Evolutionary conservation across 768 basidiomycete genomes (phyloP), one percentile per base, ranked within the genome.

Genomic region (Russula dissimulans): DNA sequence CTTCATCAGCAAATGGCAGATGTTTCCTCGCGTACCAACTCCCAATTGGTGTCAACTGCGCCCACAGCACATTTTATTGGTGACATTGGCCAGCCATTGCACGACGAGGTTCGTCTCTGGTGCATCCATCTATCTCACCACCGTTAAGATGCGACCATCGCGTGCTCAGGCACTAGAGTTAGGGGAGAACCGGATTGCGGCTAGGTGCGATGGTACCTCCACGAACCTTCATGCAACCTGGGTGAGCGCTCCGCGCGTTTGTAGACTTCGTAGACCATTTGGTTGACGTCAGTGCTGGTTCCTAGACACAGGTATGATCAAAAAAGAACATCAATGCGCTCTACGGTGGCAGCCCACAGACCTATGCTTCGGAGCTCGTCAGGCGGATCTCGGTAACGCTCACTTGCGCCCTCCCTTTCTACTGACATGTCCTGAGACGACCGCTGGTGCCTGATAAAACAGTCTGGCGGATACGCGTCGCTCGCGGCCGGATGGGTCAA

Each of bases 221-320:
- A 78, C 74, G 17, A 79, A 81, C 63, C 66, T 80, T 43, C 80
- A 79, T 60, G 67, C 78, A 14, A 65, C 43, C 34, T 52, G 57
- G 34, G 57, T 44, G 41, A 51, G 56, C 32, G 14, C 18, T 26
- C 3, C 17, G 17, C n/a, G 2, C 12, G 36, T 22, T 22, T 22
- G n/a, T 22, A 15, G 22, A 22, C 6, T 6, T 26, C 32, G 2
- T 15, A n/a, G 31, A 5, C 14, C 32, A 7, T 9, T 10, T 31
- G n/a, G n/a, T n/a, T n/a, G n/a, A 49, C 32, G 11, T 8, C 22
- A 18, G 14, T 18, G 50, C 3, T 15, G 34, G 15, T 52, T 39
- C 17, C 17, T 53, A 63, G 66, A 67, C 49, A 65, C 63, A 10
- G 60, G 67, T 5, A 68, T 68, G 44, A 51, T 69, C 43, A 48